A percentile compares a stretch with the other conserved stretches of the same genome.
These are phyloP conservation scores for Scheffersomyces illinoinensis DNA, from an alignment of 1,139 yeast species.

Conservation along the genomic window DNA sequence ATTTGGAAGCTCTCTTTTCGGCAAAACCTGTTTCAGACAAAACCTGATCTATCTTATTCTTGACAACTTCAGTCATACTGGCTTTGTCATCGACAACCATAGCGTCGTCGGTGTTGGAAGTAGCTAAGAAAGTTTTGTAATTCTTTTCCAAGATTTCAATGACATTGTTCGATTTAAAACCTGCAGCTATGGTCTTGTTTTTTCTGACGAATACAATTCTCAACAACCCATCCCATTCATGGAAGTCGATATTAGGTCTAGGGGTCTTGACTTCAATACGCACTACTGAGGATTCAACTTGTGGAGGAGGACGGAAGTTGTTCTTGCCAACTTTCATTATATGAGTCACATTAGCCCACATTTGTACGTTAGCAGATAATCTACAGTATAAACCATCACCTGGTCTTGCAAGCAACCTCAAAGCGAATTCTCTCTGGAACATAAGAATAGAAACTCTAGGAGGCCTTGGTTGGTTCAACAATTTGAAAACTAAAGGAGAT, in stretches of 20 bases:
- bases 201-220: constrained; percentile 91
- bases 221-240: constrained; percentile 96
- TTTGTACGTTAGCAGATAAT: constrained; percentile 92
- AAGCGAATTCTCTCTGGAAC: constrained; percentile 97
- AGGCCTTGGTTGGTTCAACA: constrained; percentile 87
- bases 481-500: constrained; percentile 91
- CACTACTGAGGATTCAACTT: constrained; percentile 95
- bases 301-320: constrained; percentile 98
- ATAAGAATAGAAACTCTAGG: constrained; percentile 93
- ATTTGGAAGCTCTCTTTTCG: constrained; percentile 88
- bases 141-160: constrained; percentile 83
- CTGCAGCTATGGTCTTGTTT: constrained; percentile 90
- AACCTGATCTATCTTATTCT: constrained; percentile 62
- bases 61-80: constrained; percentile 49
- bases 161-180: constrained; percentile 84
- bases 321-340: constrained; percentile 98
- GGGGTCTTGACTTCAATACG: constrained; percentile 90
- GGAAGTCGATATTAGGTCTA: constrained; percentile 86
- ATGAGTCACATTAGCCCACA: constrained; percentile 99
- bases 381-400: constrained; percentile 93
- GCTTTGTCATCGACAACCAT: constrained; percentile 54
- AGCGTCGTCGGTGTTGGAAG: constrained; percentile 50
- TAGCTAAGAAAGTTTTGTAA: constrained; percentile 77
- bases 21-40: constrained; percentile 75
- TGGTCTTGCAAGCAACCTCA: constrained; percentile 90